Percentiles rank a stretch among this genome's conserved stretches.
These are phyloP conservation scores for Pelagophyceae sp. DNA, from an alignment of 352 stramenopile species.

Conservation along the genomic window DNA sequence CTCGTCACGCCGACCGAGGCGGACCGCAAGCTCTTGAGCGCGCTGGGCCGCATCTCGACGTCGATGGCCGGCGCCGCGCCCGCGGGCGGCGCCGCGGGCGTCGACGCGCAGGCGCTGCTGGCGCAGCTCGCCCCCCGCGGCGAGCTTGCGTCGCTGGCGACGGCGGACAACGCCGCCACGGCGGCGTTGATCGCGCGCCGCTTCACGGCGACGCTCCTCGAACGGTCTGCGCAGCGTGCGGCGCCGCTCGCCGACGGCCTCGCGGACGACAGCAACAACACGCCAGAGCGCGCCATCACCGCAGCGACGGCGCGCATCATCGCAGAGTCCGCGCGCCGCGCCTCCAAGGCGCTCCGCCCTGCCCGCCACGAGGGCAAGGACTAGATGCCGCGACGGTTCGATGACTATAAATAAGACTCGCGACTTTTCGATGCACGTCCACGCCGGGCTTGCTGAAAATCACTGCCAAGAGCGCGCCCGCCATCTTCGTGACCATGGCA, in stretches of 20 bases:
- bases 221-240: background rate
- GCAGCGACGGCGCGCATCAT: background rate
- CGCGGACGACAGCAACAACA: background rate
- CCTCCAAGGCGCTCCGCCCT: background rate
- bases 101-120: background rate
- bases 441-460: no score
- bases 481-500: no score
- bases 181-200: background rate
- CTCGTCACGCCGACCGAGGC: background rate
- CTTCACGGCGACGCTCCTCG: slow-evolving; percentile 10
- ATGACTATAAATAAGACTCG: no score
- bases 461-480: no score
- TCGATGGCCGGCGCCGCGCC: background rate
- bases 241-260: background rate
- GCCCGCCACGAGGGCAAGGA: no score
- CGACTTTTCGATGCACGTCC: no score
- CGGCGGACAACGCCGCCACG: background rate
- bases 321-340: background rate
- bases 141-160: background rate
- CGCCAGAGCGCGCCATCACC: background rate
- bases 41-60: background rate
- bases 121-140: background rate
- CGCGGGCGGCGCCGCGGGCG: background rate
- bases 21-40: background rate
- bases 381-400: no score